Evolutionary conservation across 2,329 filamentous ascomycete genomes (phyloP), one percentile per base, ranked within the genome.

Genomic region (Bipolaris sorokiniana): DNA sequence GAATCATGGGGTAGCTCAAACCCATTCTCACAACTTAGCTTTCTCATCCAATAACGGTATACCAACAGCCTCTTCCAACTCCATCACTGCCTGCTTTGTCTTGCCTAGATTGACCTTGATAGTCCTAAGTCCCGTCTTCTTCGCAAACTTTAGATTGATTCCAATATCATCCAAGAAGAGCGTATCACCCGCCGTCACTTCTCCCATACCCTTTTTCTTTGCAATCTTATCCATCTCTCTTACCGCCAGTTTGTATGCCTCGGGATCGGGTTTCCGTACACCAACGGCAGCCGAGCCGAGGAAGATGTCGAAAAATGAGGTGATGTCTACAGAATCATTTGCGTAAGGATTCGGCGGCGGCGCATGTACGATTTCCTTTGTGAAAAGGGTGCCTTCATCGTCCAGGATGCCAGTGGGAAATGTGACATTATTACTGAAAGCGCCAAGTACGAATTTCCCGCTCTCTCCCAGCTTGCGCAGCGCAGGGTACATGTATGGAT

Each of bases 141-240:
- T 90, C 1, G 88, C 95, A 42, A 84, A 88, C 80, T 93, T 95
- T 56, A 98, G 76, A 74, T 99, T 99, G 77, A 93, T 88, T 1
- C 95, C 95, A 74, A 99, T 97, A 68, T 97, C 93, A 74, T 97
- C 95, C 48, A 97, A 78, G 73, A 99, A 99, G 4, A 96, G 78
- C 42, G 97, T 81, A 53, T 97, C 91, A 0, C 79, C 79, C 0
- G 89, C 79, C 54, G 79, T 75, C 7, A 96, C 80, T 0, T 83
- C 80, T 5, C 79, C 76, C 15, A 74, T 76, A 3, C 81, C 79
- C 74, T 86, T 86, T 22, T 80, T 76, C 69, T 78, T 81, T 1
- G 88, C 86, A 63, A 86, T 86, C 59, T 84, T 82, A 67, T 90
- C 82, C 63, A 95, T 81, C 65, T 86, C 83, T 53, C 82, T 76